Evolutionary conservation across 345 rosid species (phyloP), one percentile per base, ranked within the genome.

Genomic region (Eucalyptus cloeziana): DNA sequence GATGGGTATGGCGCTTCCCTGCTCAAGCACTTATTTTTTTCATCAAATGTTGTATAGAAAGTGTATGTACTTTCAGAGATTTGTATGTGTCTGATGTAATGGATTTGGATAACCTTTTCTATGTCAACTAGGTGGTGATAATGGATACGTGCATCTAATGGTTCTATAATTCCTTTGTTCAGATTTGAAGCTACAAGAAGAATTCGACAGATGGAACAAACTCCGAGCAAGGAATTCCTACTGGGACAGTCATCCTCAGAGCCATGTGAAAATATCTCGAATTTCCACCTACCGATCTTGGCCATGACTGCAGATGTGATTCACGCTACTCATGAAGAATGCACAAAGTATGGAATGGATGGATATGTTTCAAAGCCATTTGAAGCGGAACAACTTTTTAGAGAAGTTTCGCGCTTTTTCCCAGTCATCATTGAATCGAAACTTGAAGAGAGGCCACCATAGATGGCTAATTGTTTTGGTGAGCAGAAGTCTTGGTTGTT

Each of bases 251-350:
- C 88, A 44, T 88, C 90, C 15, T 56, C 49, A 88, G 96, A 92
- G 89, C 89, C 90, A 52, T 88, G 33, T 30, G 90, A 89, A 76
- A 92, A 91, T 54, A 76, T 90, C 88, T 87, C 90, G 30, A 93
- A 93, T 52, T 93, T 94, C 96, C 95, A 92, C 83, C 88, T 96
- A 11, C 96, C 97, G 6, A 93, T 97, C 88, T 91, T 97, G 92
- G 99, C 99, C 89, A 97, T 96, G 99, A 97, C 99, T 3, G 99
- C 99, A 56, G 99, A 97, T 86, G 99, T 96, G 52, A 95, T 97
- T 89, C 98, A 97, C 86, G 99, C 99, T 64, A 96, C 98, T 4
- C 94, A 94, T 19, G 98, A 95, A 91, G 90, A 93, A 89, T 97
- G 99, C 91, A 88, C 90, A 3, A 91, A 87, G 88, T 90, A 90